Conservation (phyloP, 495 filamentous ascomycete genomes). For the Aspergillus heteromorphus region DNA sequence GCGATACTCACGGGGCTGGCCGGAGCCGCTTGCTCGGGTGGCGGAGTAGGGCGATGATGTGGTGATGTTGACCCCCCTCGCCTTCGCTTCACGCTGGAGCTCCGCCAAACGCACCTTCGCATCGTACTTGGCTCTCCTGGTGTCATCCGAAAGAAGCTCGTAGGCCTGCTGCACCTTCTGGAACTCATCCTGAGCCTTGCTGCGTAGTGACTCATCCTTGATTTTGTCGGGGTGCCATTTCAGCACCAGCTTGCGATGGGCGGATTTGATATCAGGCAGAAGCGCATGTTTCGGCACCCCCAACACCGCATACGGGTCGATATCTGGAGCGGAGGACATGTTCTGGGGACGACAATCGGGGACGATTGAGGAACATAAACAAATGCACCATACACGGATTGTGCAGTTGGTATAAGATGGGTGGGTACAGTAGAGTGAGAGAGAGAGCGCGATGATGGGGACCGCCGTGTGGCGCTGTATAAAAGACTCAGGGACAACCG, state of each 20-base stretch:
- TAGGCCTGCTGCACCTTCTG: constrained; percentile 92
- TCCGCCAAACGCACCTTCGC: constrained; percentile 61
- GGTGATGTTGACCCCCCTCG: constrained; percentile 28
- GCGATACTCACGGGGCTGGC: constrained; percentile 38
- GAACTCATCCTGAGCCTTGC: constrained; percentile 74
- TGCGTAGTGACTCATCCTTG: constrained; percentile 63
- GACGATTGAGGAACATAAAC: constrained; percentile 11
- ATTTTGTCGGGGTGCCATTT: constrained; percentile 96
- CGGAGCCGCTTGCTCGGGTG: constrained; percentile 5
- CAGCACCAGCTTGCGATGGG: constrained; percentile 87
- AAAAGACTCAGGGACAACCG: neutral
- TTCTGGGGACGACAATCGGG: constrained; percentile 2
- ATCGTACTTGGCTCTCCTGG: constrained; percentile 68
- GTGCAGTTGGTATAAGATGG: no score
- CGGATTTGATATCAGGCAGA: constrained; percentile 65
- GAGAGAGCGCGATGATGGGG: neutral
- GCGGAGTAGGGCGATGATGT: constrained; percentile 13
- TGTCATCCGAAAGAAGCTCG: constrained; percentile 80
- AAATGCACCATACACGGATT: constrained; percentile 3
- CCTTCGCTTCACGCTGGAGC: constrained; percentile 47
- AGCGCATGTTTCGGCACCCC: constrained; percentile 73
- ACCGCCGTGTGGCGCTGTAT: constrained; percentile 1
- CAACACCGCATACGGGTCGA: constrained; percentile 79
- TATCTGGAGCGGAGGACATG: constrained; percentile 61
- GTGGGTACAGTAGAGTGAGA: neutral